Percentiles rank a stretch among this genome's conserved stretches.
Conservation (phyloP, 352 stramenopile species). For the Globisporangium irregulare region DNA sequence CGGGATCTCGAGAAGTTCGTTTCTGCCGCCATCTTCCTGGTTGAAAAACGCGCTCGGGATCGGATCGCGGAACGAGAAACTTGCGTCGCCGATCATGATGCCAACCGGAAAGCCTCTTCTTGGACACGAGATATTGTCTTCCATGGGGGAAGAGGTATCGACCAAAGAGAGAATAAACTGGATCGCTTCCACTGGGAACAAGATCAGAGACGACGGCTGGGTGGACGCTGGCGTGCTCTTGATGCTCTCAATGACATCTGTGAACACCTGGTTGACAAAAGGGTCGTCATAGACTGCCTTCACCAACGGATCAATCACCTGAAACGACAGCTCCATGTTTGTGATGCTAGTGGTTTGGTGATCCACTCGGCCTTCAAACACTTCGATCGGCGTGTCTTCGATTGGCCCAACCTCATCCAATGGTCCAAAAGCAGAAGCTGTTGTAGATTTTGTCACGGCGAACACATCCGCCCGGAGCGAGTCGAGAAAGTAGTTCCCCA, state of each 20-base stretch:
- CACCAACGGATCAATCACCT: constrained; percentile 19
- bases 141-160: not conserved
- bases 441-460: constrained; percentile 24
- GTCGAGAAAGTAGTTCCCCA: constrained; percentile 85
- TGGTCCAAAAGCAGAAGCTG: not conserved
- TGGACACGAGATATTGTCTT: constrained; percentile 1
- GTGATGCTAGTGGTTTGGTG: constrained; percentile 37
- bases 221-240: constrained; percentile 1
- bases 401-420: not conserved
- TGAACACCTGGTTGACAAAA: constrained; percentile 39
- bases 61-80: constrained; percentile 56
- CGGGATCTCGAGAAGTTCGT: constrained; percentile 43
- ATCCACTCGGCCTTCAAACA: constrained; percentile 50
- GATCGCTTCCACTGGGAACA: constrained; percentile 71
- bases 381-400: not conserved
- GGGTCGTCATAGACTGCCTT: constrained; percentile 35
- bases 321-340: constrained; percentile 49
- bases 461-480: constrained; percentile 74
- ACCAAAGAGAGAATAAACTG: constrained; percentile 45
- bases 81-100: constrained; percentile 50
- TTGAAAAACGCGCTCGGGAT: constrained; percentile 61
- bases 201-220: constrained; percentile 39
- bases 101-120: constrained; percentile 21
- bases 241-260: constrained; percentile 29
- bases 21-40: constrained; percentile 3